Evolutionary conservation across 768 basidiomycete species (phyloP).

Genomic region (Leccinum uliginosum): DNA sequence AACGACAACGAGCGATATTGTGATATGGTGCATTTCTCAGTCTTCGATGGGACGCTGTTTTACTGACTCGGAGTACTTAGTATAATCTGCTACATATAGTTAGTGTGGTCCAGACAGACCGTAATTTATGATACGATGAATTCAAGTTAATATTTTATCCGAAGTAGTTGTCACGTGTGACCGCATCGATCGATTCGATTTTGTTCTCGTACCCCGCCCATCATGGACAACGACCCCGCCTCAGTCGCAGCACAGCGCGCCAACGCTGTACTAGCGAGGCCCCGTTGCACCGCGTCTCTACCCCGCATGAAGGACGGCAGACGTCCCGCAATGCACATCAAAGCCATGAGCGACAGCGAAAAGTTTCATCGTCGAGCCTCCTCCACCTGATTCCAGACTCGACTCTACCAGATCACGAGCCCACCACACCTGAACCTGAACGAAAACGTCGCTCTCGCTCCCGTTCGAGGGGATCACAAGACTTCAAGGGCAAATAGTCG

Average conservation of each 20-base stretch:
- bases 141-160: too few species aligned
- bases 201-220: background rate
- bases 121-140: too few species aligned
- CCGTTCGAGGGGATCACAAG: slow-evolving; percentile 58
- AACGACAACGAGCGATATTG: slow-evolving; percentile 23
- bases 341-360: slow-evolving; percentile 81
- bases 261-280: slow-evolving; percentile 80
- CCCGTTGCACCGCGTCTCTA: slow-evolving; percentile 87
- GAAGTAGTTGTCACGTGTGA: too few species aligned
- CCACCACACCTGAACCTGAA: slow-evolving; percentile 36
- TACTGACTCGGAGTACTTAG: slow-evolving; percentile 27
- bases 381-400: slow-evolving; percentile 19
- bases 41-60: slow-evolving; percentile 25
- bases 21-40: slow-evolving; percentile 23
- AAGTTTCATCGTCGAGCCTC: slow-evolving; percentile 31
- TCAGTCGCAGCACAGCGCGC: slow-evolving; percentile 75
- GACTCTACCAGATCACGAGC: slow-evolving; percentile 25
- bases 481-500: slow-evolving; percentile 62
- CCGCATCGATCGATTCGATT: too few species aligned
- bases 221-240: slow-evolving; percentile 35
- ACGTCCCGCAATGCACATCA: slow-evolving; percentile 80
- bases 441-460: slow-evolving; percentile 67
- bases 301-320: slow-evolving; percentile 90
- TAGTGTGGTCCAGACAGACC: too few species aligned
- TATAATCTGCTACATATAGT: slow-evolving; percentile 32